Conservation (phyloP, 495 filamentous ascomycete genomes). For the Monascus purpureus region DNA sequence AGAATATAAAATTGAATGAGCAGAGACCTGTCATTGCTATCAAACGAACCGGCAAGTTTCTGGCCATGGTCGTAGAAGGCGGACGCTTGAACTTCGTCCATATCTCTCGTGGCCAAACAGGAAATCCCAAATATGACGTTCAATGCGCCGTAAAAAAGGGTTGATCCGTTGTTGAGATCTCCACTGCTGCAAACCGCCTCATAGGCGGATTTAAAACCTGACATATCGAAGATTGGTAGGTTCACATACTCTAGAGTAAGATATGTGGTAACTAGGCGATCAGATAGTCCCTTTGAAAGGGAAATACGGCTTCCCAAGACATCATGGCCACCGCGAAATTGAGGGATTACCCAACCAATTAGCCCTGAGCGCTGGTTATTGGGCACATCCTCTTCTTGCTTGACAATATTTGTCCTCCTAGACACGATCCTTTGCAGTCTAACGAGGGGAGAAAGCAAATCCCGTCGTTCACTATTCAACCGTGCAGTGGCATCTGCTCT, state of each 20-base stretch:
- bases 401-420: constrained; percentile 2
- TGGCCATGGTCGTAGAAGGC: constrained; percentile 3
- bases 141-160: constrained; percentile 3
- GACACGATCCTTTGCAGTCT: constrained; percentile 3
- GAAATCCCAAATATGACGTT: constrained; percentile 3
- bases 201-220: constrained; percentile 3
- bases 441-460: not conserved
- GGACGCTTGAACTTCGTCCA: not conserved
- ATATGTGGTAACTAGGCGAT: constrained; percentile 4
- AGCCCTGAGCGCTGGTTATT: not conserved
- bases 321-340: no score
- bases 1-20: constrained; percentile 6
- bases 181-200: not conserved
- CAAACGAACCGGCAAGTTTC: not conserved
- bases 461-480: no score
- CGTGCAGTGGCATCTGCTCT: no score
- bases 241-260: constrained; percentile 5
- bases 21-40: not conserved
- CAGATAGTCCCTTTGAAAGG: constrained; percentile 1
- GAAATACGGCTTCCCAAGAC: no score
- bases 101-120: not conserved
- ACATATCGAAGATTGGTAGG: constrained; percentile 6
- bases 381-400: constrained; percentile 1
- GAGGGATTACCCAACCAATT: no score
- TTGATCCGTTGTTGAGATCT: not conserved